phyloP scores from a whole-genome alignment of 2,329 filamentous ascomycete genomes.

The Aspergillus udagawae region DNA sequence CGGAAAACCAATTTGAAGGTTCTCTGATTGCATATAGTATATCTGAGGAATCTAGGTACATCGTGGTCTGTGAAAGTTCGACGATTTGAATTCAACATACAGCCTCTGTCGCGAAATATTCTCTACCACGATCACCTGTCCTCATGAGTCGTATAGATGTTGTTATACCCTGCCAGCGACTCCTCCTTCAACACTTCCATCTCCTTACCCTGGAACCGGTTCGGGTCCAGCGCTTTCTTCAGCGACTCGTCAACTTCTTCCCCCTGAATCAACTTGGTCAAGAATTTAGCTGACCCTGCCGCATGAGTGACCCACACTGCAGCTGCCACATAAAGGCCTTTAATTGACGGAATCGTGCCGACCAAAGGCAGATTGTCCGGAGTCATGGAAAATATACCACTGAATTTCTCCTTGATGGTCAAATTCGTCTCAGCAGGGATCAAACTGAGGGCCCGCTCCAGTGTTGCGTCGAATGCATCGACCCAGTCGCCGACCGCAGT shows the following conservation, averaged over 20 bases:
- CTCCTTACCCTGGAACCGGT: constrained; percentile 21
- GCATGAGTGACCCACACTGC: constrained; percentile 37
- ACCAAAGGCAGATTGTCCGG: constrained; percentile 34
- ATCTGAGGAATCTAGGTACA: background rate
- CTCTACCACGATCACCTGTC: background rate
- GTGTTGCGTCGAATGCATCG: constrained; percentile 17
- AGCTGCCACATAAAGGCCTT: constrained; percentile 28
- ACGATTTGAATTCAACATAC: background rate
- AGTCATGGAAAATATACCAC: constrained; percentile 33
- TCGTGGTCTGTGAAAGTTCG: background rate
- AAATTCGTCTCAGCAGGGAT: constrained; percentile 14
- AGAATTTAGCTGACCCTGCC: constrained; percentile 28
- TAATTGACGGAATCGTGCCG: constrained; percentile 19
- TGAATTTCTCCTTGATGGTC: constrained; percentile 20
- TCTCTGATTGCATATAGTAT: background rate
- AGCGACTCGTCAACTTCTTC: constrained; percentile 15
- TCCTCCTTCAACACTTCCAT: constrained; percentile 15
- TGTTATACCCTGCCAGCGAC: constrained; percentile 27
- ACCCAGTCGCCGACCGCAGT: constrained; percentile 21
- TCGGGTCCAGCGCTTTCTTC: constrained; percentile 20
- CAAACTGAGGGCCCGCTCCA: constrained; percentile 16
- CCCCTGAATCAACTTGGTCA: constrained; percentile 10
- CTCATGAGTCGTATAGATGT: constrained; percentile 26
- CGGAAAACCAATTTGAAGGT: no score
- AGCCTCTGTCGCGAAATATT: background rate